These are phyloP conservation scores for Gossypium raimondii DNA, from an alignment of 345 rosid genomes.

Conservation along the genomic window DNA sequence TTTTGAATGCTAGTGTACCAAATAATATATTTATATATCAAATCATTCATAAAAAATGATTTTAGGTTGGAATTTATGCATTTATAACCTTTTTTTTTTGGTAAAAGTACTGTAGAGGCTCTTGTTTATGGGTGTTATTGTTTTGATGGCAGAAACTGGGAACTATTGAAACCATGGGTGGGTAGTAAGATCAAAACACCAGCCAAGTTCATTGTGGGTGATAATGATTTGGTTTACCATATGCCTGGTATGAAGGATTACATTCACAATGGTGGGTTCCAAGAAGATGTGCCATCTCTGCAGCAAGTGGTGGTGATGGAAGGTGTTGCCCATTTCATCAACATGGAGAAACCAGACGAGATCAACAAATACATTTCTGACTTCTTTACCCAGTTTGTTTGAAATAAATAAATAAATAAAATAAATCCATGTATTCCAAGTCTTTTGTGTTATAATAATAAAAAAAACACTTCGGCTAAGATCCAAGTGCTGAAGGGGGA, in stretches of 20 bases:
- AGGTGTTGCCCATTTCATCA: slow-evolving; percentile 15
- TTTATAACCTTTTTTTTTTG: too few species aligned
- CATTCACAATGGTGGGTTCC: slow-evolving; percentile 1
- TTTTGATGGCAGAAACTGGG: neutral
- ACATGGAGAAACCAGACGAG: slow-evolving; percentile 9
- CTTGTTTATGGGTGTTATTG: neutral
- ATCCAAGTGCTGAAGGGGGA: neutral
- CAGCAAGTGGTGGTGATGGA: slow-evolving; percentile 13
- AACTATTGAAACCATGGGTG: slow-evolving; percentile 12
- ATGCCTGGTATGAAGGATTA: slow-evolving; percentile 3
- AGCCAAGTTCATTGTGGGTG: slow-evolving; percentile 12
- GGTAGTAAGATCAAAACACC: slow-evolving; percentile 13
- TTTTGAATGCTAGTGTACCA: too few species aligned
- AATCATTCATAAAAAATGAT: too few species aligned
- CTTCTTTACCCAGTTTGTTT: too few species aligned
- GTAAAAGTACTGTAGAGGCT: too few species aligned
- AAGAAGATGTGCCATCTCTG: slow-evolving; percentile 15
- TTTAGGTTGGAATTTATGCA: too few species aligned
- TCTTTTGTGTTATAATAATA: neutral
- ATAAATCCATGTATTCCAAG: neutral
- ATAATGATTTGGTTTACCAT: slow-evolving; percentile 14
- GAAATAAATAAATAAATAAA: too few species aligned
- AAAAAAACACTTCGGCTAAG: neutral
- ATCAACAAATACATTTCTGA: slow-evolving; percentile 7
- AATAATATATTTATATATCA: too few species aligned